Percentiles rank a stretch among this genome's conserved stretches.
Evolutionary conservation across 164 flowering plant species (phyloP).

Genomic region (Akebia trifoliata): DNA sequence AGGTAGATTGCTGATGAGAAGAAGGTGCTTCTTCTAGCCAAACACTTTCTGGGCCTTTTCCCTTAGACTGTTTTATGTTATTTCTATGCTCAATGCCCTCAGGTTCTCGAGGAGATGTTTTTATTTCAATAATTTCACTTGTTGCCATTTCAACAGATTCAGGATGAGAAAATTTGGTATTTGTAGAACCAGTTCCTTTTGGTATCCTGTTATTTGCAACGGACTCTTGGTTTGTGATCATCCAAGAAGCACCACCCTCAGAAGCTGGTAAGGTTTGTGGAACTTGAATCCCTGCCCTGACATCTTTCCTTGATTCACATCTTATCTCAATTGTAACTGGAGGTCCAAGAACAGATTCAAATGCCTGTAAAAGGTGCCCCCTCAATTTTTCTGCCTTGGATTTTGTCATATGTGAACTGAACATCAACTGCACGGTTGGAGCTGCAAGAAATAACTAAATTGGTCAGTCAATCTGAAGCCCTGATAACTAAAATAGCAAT

Average conservation of each 20-base stretch:
- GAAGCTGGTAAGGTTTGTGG: slow-evolving; percentile 35
- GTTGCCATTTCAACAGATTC: slow-evolving; percentile 27
- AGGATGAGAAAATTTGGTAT: slow-evolving; percentile 18
- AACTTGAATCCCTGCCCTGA: slow-evolving; percentile 19
- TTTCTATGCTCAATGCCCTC: slow-evolving; percentile 21
- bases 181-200: slow-evolving; percentile 23
- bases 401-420: slow-evolving; percentile 61
- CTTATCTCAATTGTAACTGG: slow-evolving; percentile 75
- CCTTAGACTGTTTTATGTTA: slow-evolving; percentile 18
- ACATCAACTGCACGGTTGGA: slow-evolving; percentile 73
- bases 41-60: slow-evolving; percentile 25
- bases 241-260: slow-evolving; percentile 30
- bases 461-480: slow-evolving; percentile 1
- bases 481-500: neutral
- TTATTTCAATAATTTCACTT: slow-evolving; percentile 78
- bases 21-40: slow-evolving; percentile 28
- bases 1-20: slow-evolving; percentile 26
- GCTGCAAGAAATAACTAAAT: slow-evolving; percentile 42
- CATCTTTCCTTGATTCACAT: slow-evolving; percentile 44
- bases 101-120: slow-evolving; percentile 35
- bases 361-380: slow-evolving; percentile 75
- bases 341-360: slow-evolving; percentile 78
- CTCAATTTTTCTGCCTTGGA: slow-evolving; percentile 71
- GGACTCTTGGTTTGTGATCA: slow-evolving; percentile 16
- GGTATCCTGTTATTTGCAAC: slow-evolving; percentile 13